Evolutionary conservation across 75 land plant genomes (phyloP), one percentile per base, ranked within the genome.

Genomic region (Pinus albicaulis): DNA sequence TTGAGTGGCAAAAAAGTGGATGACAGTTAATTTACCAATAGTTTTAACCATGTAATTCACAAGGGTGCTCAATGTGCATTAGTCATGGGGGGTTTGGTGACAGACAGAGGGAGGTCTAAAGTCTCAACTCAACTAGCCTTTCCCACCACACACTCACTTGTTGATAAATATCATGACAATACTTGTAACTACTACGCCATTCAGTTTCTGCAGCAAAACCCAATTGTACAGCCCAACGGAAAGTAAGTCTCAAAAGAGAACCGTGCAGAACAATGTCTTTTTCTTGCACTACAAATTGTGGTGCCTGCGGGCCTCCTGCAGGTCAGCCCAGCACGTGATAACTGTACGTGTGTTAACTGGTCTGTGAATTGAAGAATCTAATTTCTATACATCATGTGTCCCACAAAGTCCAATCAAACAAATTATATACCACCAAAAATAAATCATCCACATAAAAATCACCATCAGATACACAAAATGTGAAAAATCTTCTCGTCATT

Each of bases 401-500:
- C 48, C 48, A 44, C 48, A 44, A 44, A 44, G 48, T 44, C 48
- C 48, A 44, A 44, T 44, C 48, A 44, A 44, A 44, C 70, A 65
- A 65, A 36, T 19, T 8, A 34, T 31, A 65, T 34, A 65, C 2
- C 41, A 28, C 38, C 48, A 16, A 36, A 36, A 36, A 19, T 17
- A 19, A 65, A 36, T 20, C 13, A 7, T 34, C 41, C 38, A 34
- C 16, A 36, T 10, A 25, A 26, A 62, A 62, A 31, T 34, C 70
- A 65, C 70, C 70, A 65, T 25, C 69, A 65, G 48, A 61, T 11
- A 25, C 3, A 65, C 3, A 65, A 19, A 65, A n/a, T 7, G 36
- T 65, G 19, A 64, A 64, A 64, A 17, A 65, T 65, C 19, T 36
- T 65, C 48, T 65, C 13, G 34, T 65, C 70, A 65, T 65, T 65